Evolutionary conservation across 2,329 filamentous ascomycete genomes (phyloP), one percentile per base, ranked within the genome.

Genomic region (Alternaria postmessia): DNA sequence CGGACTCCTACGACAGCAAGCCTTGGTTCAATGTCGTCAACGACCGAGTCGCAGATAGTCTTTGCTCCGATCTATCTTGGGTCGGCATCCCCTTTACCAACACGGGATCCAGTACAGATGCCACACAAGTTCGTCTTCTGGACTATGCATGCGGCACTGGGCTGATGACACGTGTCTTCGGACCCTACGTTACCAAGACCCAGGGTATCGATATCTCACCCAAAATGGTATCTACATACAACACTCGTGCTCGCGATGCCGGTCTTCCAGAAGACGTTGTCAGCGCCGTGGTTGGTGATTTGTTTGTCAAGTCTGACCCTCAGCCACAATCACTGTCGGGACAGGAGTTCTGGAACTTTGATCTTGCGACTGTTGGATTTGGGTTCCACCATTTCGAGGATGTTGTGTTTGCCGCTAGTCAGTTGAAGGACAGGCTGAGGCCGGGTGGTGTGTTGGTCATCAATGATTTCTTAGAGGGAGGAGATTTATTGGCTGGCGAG

Each of bases 131-230:
- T 42, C 84, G 84, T 7, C 51, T 53, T 14, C 38, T 53, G 28
- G 51, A 53, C 38, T 53, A 53, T 18, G 51, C 51, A n/a, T 42
- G 51, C 39, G 51, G 51, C 0, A 53, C 51, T 6, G 51, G 51
- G 4, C 57, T 58, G 51, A 59, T 51, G 11, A 39, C 44, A 48
- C 51, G 89, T 86, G 82, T 86, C 14, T 81, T 91, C 14, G 85
- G 84, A 1, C 86, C 88, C 2, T 88, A 86, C 67, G 84, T 87
- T 3, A 88, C 86, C 1, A 83, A 88, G 65, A 86, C 87, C 48
- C 79, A 89, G 16, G 91, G 90, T 42, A 83, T 94, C 44, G 91
- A 94, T 72, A 79, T 93, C 57, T 89, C 90, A 0, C 84, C 88
- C 63, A 87, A 87, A 61, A 93, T 93, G 91, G 85, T 92, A 5